Conservation (phyloP, 495 filamentous ascomycete species). For the Cladorrhinum samala region DNA sequence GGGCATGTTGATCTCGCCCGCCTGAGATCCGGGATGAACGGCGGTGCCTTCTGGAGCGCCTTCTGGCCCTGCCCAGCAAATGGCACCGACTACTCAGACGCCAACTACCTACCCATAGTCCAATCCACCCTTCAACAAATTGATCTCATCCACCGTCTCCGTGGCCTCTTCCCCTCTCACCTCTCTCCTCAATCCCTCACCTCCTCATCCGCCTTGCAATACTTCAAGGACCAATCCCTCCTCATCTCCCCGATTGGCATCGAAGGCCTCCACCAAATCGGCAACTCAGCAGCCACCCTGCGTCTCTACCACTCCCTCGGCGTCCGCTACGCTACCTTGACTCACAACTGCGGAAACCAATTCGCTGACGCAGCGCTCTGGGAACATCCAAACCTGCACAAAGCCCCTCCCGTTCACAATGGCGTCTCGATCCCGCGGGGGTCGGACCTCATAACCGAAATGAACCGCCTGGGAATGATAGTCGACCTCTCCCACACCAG, state of each 20-base stretch:
- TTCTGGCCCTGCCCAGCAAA: slow-evolving; percentile 72
- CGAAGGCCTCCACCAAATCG: slow-evolving; percentile 93
- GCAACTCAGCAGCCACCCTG: slow-evolving; percentile 72
- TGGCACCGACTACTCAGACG: slow-evolving; percentile 63
- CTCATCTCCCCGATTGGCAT: slow-evolving; percentile 67
- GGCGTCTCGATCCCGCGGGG: slow-evolving; percentile 65
- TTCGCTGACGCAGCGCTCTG: slow-evolving; percentile 79
- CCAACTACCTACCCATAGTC: slow-evolving; percentile 57
- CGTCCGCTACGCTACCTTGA: slow-evolving; percentile 87
- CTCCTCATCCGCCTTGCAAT: slow-evolving; percentile 50
- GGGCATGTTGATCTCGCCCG: slow-evolving; percentile 77
- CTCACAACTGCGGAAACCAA: slow-evolving; percentile 88
- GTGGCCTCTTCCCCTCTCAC: slow-evolving; percentile 57
- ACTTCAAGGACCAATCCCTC: slow-evolving; percentile 50
- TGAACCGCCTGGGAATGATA: slow-evolving; percentile 77
- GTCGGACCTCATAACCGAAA: slow-evolving; percentile 58
- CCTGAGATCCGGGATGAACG: slow-evolving; percentile 51
- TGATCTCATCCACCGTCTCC: slow-evolving; percentile 69
- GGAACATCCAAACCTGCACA: slow-evolving; percentile 34
- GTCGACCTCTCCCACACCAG: slow-evolving; percentile 66
- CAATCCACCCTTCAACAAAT: slow-evolving; percentile 74
- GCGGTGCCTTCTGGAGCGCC: slow-evolving; percentile 89
- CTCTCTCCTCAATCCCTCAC: slow-evolving; percentile 58
- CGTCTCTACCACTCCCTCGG: slow-evolving; percentile 69
- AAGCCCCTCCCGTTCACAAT: slow-evolving; percentile 47